Percentiles rank a stretch among this genome's conserved stretches.
Conservation (phyloP, 164 flowering plant genomes). For the Houttuynia cordata region DNA sequence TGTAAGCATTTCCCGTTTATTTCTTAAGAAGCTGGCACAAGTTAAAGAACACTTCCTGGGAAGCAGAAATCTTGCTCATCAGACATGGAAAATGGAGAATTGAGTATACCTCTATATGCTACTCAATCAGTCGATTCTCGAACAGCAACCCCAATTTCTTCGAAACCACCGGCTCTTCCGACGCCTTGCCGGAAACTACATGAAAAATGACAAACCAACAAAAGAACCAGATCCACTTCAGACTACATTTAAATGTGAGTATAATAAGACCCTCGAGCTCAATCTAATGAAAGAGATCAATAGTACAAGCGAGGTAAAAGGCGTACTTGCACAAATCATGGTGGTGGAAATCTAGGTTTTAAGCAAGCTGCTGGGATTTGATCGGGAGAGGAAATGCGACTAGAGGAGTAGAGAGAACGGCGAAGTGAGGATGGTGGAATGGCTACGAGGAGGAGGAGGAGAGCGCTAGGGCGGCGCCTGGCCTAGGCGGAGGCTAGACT, state of each 20-base stretch:
- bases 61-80: neutral
- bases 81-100: neutral
- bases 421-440: neutral
- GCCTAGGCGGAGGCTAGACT: neutral
- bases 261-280: too few relatives aligned
- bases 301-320: neutral
- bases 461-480: neutral
- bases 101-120: constrained; percentile 54
- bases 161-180: constrained; percentile 93
- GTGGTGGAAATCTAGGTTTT: constrained; percentile 12
- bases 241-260: neutral
- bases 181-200: constrained; percentile 93
- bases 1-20: neutral
- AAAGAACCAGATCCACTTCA: neutral
- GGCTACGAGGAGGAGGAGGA: too few relatives aligned
- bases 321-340: constrained; percentile 20
- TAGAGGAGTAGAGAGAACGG: neutral
- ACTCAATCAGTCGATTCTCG: constrained; percentile 82
- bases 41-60: neutral
- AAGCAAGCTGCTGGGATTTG: neutral
- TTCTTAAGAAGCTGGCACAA: neutral
- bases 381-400: neutral
- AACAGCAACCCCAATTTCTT: constrained; percentile 72
- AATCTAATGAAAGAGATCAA: too few relatives aligned
- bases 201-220: neutral